Evolutionary conservation across 2,329 filamentous ascomycete genomes (phyloP).

Genomic region (Fusarium dlaminii): DNA sequence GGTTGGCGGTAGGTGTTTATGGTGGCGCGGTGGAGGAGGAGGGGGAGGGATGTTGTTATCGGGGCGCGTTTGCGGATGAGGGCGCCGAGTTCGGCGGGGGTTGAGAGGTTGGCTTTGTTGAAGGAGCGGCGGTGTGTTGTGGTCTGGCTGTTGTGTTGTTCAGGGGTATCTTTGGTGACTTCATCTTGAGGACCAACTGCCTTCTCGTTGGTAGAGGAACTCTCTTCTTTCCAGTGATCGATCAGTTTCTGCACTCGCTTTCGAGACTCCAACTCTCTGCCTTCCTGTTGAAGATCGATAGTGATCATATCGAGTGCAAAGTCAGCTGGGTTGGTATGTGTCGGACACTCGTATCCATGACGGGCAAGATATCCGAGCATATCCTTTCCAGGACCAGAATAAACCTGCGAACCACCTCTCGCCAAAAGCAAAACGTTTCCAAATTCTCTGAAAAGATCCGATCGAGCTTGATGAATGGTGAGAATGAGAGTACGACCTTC

Average conservation of each 20-base stretch:
- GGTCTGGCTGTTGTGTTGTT: background rate
- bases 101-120: slow-evolving; percentile 61
- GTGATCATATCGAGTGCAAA: slow-evolving; percentile 82
- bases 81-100: slow-evolving; percentile 76
- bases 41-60: slow-evolving; percentile 70
- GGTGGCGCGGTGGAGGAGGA: slow-evolving; percentile 72
- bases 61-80: slow-evolving; percentile 71
- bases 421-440: slow-evolving; percentile 77
- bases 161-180: slow-evolving; percentile 28
- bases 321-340: slow-evolving; percentile 79
- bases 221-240: slow-evolving; percentile 60
- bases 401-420: slow-evolving; percentile 73
- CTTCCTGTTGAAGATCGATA: slow-evolving; percentile 74
- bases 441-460: slow-evolving; percentile 76
- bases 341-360: slow-evolving; percentile 71
- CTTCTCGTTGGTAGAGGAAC: slow-evolving; percentile 14
- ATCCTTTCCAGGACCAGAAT: slow-evolving; percentile 67
- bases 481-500: slow-evolving; percentile 79
- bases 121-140: slow-evolving; percentile 52
- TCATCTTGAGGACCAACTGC: slow-evolving; percentile 45
- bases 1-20: slow-evolving; percentile 77
- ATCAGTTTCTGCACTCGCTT: slow-evolving; percentile 70
- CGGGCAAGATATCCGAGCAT: slow-evolving; percentile 73
- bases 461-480: slow-evolving; percentile 82
- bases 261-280: slow-evolving; percentile 69